phyloP scores from a whole-genome alignment of 768 basidiomycete species.

The Phylloporus rhodoxanthus region DNA sequence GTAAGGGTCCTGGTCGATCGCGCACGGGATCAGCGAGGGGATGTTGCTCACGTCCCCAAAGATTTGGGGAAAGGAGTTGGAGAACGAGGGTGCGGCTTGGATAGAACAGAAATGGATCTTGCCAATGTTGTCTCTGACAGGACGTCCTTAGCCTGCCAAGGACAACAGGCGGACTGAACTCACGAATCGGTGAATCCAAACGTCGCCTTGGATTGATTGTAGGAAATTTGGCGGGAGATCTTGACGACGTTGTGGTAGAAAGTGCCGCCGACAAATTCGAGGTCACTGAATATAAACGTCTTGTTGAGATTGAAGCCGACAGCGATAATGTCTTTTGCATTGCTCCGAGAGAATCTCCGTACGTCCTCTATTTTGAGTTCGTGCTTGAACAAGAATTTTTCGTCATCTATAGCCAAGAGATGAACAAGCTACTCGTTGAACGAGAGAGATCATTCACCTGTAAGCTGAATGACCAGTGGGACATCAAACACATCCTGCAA shows the following conservation, averaged over 20 bases:
- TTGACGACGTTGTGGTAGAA: conserved; percentile 95
- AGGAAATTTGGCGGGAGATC: conserved; percentile 88
- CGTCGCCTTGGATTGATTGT: conserved; percentile 88
- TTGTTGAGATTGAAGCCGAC: conserved; percentile 87
- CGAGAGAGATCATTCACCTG: conserved; percentile 46
- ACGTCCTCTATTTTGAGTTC: conserved; percentile 88
- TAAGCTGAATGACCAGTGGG: conserved; percentile 92
- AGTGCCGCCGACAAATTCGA: conserved; percentile 81
- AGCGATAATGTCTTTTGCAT: conserved; percentile 95
- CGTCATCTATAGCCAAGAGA: conserved; percentile 64
- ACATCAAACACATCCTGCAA: conserved; percentile 93
- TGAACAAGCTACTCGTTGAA: background rate
- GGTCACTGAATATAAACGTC: conserved; percentile 96
- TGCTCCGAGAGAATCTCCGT: conserved; percentile 71
- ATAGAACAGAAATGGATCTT: conserved; percentile 95
- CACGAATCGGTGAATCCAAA: conserved; percentile 97
- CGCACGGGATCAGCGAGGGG: conserved; percentile 93
- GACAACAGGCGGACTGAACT: conserved; percentile 28
- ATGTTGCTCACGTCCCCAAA: conserved; percentile 79
- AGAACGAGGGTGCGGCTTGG: conserved; percentile 95
- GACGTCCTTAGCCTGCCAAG: background rate
- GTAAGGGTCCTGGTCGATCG: conserved; percentile 96
- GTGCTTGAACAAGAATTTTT: conserved; percentile 98
- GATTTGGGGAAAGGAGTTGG: conserved; percentile 97
- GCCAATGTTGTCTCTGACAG: conserved; percentile 87